A percentile compares a stretch with the other conserved stretches of the same genome.
Conservation (phyloP, 75 land plant species). For the Selaginella tamariscina region DNA sequence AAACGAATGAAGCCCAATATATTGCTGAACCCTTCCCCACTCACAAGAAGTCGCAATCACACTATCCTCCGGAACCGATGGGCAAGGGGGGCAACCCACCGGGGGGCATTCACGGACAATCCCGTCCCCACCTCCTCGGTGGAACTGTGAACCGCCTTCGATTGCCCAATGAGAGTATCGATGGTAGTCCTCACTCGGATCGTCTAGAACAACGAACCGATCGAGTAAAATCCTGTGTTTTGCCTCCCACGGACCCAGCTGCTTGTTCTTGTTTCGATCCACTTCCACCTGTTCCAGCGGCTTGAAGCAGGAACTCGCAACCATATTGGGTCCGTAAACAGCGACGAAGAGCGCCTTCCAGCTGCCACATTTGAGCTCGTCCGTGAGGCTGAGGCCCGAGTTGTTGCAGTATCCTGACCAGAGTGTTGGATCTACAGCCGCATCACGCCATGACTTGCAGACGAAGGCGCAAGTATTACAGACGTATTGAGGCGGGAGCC, state of each 20-base stretch:
- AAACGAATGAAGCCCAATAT: conserved; percentile 24
- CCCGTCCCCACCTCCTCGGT: conserved; percentile 36
- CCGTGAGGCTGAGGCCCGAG: conserved; percentile 19
- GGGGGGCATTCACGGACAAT: conserved; percentile 25
- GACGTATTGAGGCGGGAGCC: conserved; percentile 21
- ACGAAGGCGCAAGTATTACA: conserved; percentile 24
- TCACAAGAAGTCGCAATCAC: conserved; percentile 30
- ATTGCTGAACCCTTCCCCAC: conserved; percentile 32
- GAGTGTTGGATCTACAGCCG: conserved; percentile 15
- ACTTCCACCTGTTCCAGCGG: conserved; percentile 20
- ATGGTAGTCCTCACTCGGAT: conserved; percentile 20
- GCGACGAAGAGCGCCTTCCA: conserved; percentile 26
- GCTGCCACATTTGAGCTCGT: conserved; percentile 21
- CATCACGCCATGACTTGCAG: conserved; percentile 26
- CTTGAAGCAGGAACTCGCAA: conserved; percentile 21
- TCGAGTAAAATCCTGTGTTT: conserved; percentile 24
- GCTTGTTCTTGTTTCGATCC: conserved; percentile 19
- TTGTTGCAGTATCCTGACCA: conserved; percentile 23
- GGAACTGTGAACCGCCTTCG: conserved; percentile 29
- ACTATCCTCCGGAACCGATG: conserved; percentile 14
- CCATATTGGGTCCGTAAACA: conserved; percentile 27
- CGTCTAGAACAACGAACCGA: conserved; percentile 19
- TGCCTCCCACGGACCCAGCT: conserved; percentile 25
- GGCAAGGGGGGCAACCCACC: conserved; percentile 23
- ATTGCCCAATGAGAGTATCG: conserved; percentile 22